phyloP scores from a whole-genome alignment of 768 basidiomycete genomes.

The Daedalea quercina region DNA sequence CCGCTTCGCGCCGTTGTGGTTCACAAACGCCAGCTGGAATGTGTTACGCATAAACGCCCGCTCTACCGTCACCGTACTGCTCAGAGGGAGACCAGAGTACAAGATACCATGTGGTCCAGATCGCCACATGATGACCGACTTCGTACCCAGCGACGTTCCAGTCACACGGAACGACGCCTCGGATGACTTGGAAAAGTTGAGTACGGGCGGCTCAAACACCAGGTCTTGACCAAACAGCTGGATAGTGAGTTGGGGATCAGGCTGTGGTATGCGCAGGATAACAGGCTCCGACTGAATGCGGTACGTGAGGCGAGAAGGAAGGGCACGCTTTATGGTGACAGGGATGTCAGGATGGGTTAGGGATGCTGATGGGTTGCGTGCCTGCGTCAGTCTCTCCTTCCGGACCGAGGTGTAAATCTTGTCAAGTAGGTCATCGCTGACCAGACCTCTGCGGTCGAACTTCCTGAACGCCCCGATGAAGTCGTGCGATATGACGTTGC shows the following conservation, averaged over 20 bases:
- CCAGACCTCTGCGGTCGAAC: constrained; percentile 62
- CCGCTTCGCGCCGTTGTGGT: constrained; percentile 59
- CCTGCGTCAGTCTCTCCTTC: constrained; percentile 66
- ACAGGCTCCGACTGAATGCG: constrained; percentile 85
- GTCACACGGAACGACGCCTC: constrained; percentile 89
- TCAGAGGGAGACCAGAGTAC: constrained; percentile 78
- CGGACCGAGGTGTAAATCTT: constrained; percentile 76
- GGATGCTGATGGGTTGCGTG: constrained; percentile 39
- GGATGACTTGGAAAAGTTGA: constrained; percentile 71
- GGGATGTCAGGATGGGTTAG: constrained; percentile 39
- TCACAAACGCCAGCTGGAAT: constrained; percentile 84
- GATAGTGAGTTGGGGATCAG: constrained; percentile 78
- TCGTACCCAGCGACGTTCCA: constrained; percentile 77
- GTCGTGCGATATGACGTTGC: constrained; percentile 63
- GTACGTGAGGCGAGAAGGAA: constrained; percentile 79
- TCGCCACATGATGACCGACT: constrained; percentile 78
- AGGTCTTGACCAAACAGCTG: constrained; percentile 85
- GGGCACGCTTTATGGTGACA: constrained; percentile 64
- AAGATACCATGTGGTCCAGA: constrained; percentile 77
- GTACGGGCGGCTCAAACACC: constrained; percentile 77
- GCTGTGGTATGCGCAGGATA: constrained; percentile 76
- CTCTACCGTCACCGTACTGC: constrained; percentile 73
- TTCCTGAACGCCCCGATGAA: constrained; percentile 81
- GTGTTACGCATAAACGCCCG: constrained; percentile 96
- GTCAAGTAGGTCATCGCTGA: constrained; percentile 70